Percentiles rank a stretch among this genome's conserved stretches.
Conservation (phyloP, 768 basidiomycete genomes). For the Mycena epipterygia region DNA sequence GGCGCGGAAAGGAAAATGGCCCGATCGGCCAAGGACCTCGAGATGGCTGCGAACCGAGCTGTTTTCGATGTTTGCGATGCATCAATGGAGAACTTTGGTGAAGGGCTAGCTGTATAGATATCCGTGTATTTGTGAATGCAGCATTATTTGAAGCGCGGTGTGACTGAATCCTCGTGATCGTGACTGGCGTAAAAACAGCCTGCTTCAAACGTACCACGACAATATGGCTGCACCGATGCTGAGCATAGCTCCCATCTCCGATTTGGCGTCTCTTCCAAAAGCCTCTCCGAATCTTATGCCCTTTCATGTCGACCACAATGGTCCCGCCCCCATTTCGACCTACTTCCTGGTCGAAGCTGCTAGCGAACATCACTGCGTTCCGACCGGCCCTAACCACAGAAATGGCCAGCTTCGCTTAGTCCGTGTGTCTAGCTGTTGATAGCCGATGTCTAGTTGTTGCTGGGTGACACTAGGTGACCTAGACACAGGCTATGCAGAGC, state of each 20-base stretch:
- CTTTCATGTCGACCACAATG: conserved; percentile 80
- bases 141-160: conserved; percentile 22
- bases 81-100: conserved; percentile 23
- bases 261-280: conserved; percentile 42
- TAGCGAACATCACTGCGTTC: no score
- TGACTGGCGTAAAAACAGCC: background rate
- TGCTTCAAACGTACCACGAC: conserved; percentile 11
- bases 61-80: conserved; percentile 25
- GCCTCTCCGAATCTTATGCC: conserved; percentile 85
- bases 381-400: no score
- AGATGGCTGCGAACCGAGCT: conserved; percentile 10
- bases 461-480: no score
- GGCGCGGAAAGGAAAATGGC: conserved; percentile 21
- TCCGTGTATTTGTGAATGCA: conserved; percentile 23
- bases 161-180: conserved; percentile 25
- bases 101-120: conserved; percentile 27
- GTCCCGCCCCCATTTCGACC: conserved; percentile 79
- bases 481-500: no score
- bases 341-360: conserved; percentile 75
- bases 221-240: conserved; percentile 25
- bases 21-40: conserved; percentile 21
- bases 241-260: conserved; percentile 19
- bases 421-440: no score
- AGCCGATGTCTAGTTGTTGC: no score
- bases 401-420: no score